Evolutionary conservation across 805 yeast genomes (phyloP), one percentile per base, ranked within the genome.

Genomic region (Aciculoconidium aculeatum): DNA sequence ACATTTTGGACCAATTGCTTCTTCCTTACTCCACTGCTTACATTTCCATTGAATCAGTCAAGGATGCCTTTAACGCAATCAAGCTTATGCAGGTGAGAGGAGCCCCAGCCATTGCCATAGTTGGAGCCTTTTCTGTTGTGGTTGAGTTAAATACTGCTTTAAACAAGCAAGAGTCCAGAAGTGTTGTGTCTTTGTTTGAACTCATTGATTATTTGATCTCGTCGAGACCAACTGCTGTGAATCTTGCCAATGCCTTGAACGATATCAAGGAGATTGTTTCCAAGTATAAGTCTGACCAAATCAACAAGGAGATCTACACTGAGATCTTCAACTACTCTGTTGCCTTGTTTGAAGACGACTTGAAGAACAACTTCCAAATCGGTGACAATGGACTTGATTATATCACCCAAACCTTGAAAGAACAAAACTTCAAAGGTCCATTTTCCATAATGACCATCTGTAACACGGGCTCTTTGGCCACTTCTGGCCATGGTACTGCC

Each of bases 401-500:
- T 62, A 76, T 85, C 31, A 42, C 53, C 16, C 51, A 70, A 1
- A 50, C 56, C 15, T 58, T 80, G 40, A 43, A 51, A 11, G 39
- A 54, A 11, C 72, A 77, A 37, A 58, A 64, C 4, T 77, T 72
- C 44, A 49, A 54, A 11, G 85, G 81, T 8, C 79, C 80, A 4
- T 78, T 87, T 49, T 74, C 94, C 1, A 88, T 86, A 3, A 58
- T 92, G 50, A 90, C 97, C 1, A 84, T 92, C 33, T 90, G 98
- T 58, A 90, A 90, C 58, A 90, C 98, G 1, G 98, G 98, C 0
- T 85, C 96, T 0, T 65, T 90, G 35, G 98, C 98, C 1, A 90
- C 98, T 1, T 85, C 97, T 4, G 97, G 97, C 2, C 90, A 87
- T 51, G 98, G 98, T 17, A 90, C 98, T 4, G 97, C 97, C 0